Percentiles rank a stretch among this genome's conserved stretches.
These are phyloP conservation scores for Hypoxylon cercidicola DNA, from an alignment of 495 filamentous ascomycete species.

Conservation along the genomic window DNA sequence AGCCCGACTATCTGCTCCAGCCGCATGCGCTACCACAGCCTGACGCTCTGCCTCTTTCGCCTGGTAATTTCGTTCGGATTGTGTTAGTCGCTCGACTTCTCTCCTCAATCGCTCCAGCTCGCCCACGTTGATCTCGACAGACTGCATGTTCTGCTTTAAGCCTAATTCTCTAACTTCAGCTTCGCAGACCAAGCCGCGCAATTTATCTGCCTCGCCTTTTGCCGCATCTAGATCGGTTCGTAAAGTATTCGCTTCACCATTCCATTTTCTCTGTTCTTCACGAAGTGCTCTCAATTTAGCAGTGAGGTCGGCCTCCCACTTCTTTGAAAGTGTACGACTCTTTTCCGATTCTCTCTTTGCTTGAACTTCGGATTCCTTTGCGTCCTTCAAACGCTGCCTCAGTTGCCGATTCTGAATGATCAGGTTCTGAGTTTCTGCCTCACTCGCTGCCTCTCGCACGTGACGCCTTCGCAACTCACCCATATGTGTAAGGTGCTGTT, in stretches of 20 bases:
- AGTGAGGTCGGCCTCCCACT: slow-evolving; percentile 73
- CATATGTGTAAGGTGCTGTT: slow-evolving; percentile 79
- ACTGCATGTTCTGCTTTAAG: slow-evolving; percentile 67
- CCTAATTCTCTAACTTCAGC: slow-evolving; percentile 69
- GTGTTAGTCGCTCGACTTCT: slow-evolving; percentile 67
- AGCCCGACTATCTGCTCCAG: slow-evolving; percentile 61
- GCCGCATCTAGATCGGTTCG: slow-evolving; percentile 63
- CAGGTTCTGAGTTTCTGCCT: slow-evolving; percentile 80
- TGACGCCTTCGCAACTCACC: slow-evolving; percentile 74
- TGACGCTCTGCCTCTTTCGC: slow-evolving; percentile 65
- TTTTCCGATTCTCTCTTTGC: slow-evolving; percentile 72
- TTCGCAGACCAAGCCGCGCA: slow-evolving; percentile 67
- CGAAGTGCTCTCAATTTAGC: slow-evolving; percentile 66
- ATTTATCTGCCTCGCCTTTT: slow-evolving; percentile 61
- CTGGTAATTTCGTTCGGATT: slow-evolving; percentile 66
- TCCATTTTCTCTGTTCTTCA: slow-evolving; percentile 76
- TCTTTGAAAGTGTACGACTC: slow-evolving; percentile 71
- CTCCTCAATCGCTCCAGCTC: slow-evolving; percentile 67
- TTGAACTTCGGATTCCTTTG: slow-evolving; percentile 69
- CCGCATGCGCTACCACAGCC: slow-evolving; percentile 60
- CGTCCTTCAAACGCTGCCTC: slow-evolving; percentile 72
- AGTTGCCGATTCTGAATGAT: slow-evolving; percentile 77
- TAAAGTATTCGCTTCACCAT: slow-evolving; percentile 61
- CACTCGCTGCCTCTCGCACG: slow-evolving; percentile 72
- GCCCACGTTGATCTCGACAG: slow-evolving; percentile 66